Conservation (phyloP, 768 basidiomycete genomes). For the Galerina marginata region DNA sequence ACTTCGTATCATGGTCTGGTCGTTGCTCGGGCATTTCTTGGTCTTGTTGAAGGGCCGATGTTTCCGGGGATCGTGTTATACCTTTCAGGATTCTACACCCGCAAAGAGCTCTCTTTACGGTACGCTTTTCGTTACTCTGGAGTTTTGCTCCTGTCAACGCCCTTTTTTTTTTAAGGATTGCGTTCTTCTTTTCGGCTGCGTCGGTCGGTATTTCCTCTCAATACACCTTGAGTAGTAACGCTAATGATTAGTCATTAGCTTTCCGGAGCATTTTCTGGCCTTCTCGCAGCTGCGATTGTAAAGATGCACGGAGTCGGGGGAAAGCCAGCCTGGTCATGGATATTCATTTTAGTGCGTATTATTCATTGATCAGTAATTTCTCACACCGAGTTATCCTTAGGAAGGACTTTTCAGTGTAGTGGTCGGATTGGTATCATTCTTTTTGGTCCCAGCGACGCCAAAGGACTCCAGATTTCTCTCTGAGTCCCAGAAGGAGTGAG, state of each 20-base stretch:
- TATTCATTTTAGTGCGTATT: slow-evolving; percentile 53
- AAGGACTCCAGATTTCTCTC: slow-evolving; percentile 36
- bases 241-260: slow-evolving; percentile 31
- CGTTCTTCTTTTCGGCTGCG: slow-evolving; percentile 42
- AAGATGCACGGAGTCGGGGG: slow-evolving; percentile 59
- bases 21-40: slow-evolving; percentile 55
- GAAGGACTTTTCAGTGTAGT: slow-evolving; percentile 55
- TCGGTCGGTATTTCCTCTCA: slow-evolving; percentile 28
- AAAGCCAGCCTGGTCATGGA: slow-evolving; percentile 66
- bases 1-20: slow-evolving; percentile 49
- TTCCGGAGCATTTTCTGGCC: slow-evolving; percentile 66
- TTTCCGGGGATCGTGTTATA: slow-evolving; percentile 44
- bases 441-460: slow-evolving; percentile 40
- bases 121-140: not conserved
- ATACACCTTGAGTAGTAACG: not conserved
- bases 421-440: slow-evolving; percentile 50
- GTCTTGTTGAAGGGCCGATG: slow-evolving; percentile 53
- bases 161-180: slow-evolving; percentile 32
- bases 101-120: slow-evolving; percentile 25
- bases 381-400: slow-evolving; percentile 18
- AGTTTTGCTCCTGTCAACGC: not conserved
- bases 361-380: not conserved
- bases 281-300: slow-evolving; percentile 64
- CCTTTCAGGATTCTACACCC: slow-evolving; percentile 41
- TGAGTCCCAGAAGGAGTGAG: slow-evolving; percentile 36